A percentile compares a stretch with the other conserved stretches of the same genome.
These are phyloP conservation scores for Orychophragmus violaceus DNA, from an alignment of 345 rosid species.

Conservation along the genomic window DNA sequence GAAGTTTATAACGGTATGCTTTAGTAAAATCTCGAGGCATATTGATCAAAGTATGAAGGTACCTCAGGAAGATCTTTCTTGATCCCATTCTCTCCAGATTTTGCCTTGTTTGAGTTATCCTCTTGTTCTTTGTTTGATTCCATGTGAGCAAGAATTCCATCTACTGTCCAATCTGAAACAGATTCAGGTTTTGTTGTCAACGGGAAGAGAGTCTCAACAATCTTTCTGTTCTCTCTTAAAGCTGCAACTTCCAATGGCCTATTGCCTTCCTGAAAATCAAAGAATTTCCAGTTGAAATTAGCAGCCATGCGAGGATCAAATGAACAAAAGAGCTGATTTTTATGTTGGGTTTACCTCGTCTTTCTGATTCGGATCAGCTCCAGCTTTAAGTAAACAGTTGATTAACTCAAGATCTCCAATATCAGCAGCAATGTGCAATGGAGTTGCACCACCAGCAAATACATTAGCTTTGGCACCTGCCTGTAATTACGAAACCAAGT, in stretches of 20 bases:
- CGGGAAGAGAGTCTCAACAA: conserved; percentile 71
- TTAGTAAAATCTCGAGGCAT: neutral
- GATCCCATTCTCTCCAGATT: conserved; percentile 26
- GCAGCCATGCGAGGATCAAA: neutral
- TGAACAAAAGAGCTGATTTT: neutral
- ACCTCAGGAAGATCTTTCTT: conserved; percentile 62
- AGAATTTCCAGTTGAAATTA: neutral
- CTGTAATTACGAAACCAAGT: conserved; percentile 36
- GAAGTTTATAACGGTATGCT: neutral
- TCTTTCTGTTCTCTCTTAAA: conserved; percentile 52
- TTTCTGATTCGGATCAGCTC: conserved; percentile 68
- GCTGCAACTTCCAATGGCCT: conserved; percentile 87
- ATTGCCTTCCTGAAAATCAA: conserved; percentile 58
- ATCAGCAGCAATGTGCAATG: conserved; percentile 90
- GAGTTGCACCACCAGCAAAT: conserved; percentile 84
- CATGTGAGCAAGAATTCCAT: conserved; percentile 57
- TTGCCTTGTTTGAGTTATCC: conserved; percentile 29
- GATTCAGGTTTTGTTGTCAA: conserved; percentile 47
- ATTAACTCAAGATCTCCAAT: conserved; percentile 58
- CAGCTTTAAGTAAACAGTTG: conserved; percentile 65
- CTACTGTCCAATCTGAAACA: conserved; percentile 69
- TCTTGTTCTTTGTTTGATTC: conserved; percentile 43
- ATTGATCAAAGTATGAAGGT: neutral
- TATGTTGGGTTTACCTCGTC: conserved; percentile 51
- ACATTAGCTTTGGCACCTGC: conserved; percentile 77